phyloP scores from a whole-genome alignment of 805 yeast species.

The Diddensiella santjacobensis region DNA sequence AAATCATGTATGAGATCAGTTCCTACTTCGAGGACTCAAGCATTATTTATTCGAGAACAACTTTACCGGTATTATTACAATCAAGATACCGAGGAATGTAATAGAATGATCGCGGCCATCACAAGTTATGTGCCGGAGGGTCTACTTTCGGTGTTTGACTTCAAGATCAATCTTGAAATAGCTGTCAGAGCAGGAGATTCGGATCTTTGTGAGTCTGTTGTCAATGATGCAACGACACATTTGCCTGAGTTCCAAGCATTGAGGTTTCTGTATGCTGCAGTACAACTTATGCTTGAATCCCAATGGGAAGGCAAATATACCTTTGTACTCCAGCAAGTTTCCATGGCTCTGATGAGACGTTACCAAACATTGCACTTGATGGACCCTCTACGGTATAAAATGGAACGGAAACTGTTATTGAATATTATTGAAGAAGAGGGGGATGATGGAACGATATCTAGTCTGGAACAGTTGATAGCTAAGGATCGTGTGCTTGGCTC shows the following conservation, averaged over 20 bases:
- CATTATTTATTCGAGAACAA: not conserved
- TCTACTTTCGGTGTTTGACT: not conserved
- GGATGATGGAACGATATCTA: not conserved
- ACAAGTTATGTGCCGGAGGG: not conserved
- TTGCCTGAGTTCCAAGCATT: not conserved
- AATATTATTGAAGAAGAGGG: not conserved
- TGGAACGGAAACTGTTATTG: constrained; percentile 1
- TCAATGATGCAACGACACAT: not conserved
- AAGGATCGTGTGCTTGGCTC: constrained; percentile 6
- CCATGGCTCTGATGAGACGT: not conserved
- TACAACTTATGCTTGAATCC: not conserved
- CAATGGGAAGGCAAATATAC: not conserved
- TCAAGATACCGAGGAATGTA: not conserved
- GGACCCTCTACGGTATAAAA: not conserved
- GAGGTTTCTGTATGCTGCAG: not conserved
- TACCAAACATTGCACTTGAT: not conserved
- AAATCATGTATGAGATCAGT: not conserved
- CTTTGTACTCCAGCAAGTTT: not conserved
- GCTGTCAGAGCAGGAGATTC: not conserved
- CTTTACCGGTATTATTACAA: not conserved
- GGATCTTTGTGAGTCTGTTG: not conserved
- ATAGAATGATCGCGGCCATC: not conserved
- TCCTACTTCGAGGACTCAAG: not conserved
- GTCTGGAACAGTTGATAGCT: not conserved
- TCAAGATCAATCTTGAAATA: not conserved